These are phyloP conservation scores for Pythium sp. DNA, from an alignment of 352 stramenopile species.

Conservation along the genomic window DNA sequence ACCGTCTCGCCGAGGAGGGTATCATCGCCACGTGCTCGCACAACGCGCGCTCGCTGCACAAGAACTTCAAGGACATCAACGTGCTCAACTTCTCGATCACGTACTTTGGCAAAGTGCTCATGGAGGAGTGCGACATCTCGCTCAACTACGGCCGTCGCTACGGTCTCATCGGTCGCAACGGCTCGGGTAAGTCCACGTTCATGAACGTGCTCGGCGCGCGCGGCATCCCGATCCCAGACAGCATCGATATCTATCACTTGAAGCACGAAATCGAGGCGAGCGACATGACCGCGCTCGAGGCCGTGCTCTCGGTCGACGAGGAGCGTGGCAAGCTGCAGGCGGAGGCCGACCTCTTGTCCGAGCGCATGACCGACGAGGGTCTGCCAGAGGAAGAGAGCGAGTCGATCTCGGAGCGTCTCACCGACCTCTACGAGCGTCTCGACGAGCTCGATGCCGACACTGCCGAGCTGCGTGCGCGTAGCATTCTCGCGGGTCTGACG, in stretches of 20 bases:
- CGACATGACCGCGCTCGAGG: conserved; percentile 93
- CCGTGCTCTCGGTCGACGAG: conserved; percentile 94
- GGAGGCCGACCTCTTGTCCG: conserved; percentile 91
- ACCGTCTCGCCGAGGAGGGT: conserved; percentile 90
- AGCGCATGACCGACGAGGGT: conserved; percentile 87
- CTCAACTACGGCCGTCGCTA: conserved; percentile 98
- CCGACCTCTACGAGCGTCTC: conserved; percentile 93
- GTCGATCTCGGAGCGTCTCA: conserved; percentile 90
- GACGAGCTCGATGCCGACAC: conserved; percentile 95
- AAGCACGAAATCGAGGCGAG: conserved; percentile 96
- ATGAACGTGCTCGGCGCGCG: conserved; percentile 96
- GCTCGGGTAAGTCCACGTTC: conserved; percentile 95
- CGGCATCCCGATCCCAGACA: conserved; percentile 93
- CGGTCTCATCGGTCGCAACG: conserved; percentile 96
- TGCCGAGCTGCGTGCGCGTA: conserved; percentile 90
- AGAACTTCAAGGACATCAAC: conserved; percentile 98
- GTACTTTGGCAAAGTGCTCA: conserved; percentile 94
- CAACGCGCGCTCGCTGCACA: conserved; percentile 88
- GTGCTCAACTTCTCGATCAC: conserved; percentile 96
- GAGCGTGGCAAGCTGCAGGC: conserved; percentile 91
- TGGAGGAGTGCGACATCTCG: conserved; percentile 95
- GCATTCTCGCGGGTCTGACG: conserved; percentile 94
- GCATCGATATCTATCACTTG: conserved; percentile 97
- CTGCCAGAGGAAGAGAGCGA: conserved; percentile 86
- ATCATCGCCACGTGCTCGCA: conserved; percentile 97